Percentiles rank a stretch among this genome's conserved stretches.
These are phyloP conservation scores for Phialophora expanda DNA, from an alignment of 2,329 filamentous ascomycete genomes.

Conservation along the genomic window DNA sequence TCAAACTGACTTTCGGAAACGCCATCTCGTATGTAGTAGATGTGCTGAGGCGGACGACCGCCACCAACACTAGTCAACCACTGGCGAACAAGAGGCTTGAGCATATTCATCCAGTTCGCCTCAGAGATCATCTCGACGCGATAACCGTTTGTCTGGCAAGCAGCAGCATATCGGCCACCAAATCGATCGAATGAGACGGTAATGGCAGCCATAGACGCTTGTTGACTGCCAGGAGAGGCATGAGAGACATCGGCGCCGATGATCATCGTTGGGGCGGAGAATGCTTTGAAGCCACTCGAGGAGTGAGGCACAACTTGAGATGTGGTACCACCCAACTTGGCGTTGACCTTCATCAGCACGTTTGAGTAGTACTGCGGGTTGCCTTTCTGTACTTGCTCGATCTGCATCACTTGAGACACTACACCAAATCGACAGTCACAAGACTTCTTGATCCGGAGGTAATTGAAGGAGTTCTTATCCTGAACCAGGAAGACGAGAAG, in stretches of 20 bases:
- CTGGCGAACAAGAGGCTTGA: constrained; percentile 65
- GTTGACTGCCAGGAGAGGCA: constrained; percentile 67
- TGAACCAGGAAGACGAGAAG: constrained; percentile 80
- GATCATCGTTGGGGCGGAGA: constrained; percentile 70
- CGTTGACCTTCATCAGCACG: constrained; percentile 95
- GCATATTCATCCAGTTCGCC: constrained; percentile 68
- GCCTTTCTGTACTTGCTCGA: constrained; percentile 69
- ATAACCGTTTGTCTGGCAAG: constrained; percentile 80
- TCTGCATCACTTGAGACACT: constrained; percentile 80
- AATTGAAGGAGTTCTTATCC: constrained; percentile 72
- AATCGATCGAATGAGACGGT: constrained; percentile 77
- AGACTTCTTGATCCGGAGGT: constrained; percentile 86
- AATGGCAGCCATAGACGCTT: constrained; percentile 82
- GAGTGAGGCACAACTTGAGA: constrained; percentile 54
- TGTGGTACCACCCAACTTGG: constrained; percentile 87
- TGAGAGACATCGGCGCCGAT: constrained; percentile 94
- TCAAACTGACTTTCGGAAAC: constrained; percentile 85
- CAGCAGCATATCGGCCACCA: constrained; percentile 76
- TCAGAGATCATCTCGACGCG: constrained; percentile 78
- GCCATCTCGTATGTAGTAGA: constrained; percentile 93
- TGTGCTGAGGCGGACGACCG: constrained; percentile 67
- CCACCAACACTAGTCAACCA: constrained; percentile 66
- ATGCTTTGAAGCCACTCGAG: constrained; percentile 42
- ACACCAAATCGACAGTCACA: constrained; percentile 85
- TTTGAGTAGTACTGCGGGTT: constrained; percentile 89